phyloP scores from a whole-genome alignment of 208 protist species.

The Trypanosoma vivax region DNA sequence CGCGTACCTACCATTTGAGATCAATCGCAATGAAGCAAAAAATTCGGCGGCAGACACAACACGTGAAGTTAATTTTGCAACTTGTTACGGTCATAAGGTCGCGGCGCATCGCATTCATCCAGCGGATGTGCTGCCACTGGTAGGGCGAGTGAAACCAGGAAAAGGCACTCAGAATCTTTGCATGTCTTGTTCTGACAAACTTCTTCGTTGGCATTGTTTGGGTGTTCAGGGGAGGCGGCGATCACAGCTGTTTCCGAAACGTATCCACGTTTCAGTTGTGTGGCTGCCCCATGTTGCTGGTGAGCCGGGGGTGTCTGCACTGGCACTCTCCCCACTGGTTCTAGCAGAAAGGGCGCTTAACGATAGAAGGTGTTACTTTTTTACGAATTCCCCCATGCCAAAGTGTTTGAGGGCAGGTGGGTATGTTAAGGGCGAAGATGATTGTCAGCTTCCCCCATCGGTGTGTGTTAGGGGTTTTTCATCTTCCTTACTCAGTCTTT shows the following conservation, averaged over 20 bases:
- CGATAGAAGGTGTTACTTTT: constrained; percentile 8
- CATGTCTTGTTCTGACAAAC: constrained; percentile 90
- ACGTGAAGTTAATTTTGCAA: neutral
- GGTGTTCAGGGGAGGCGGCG: constrained; percentile 66
- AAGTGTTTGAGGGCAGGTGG: neutral
- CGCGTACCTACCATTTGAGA: neutral
- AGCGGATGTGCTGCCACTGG: constrained; percentile 16
- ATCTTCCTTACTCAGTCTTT: neutral
- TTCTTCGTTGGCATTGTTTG: constrained; percentile 66
- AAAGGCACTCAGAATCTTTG: constrained; percentile 61
- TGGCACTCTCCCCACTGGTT: neutral
- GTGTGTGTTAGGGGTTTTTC: constrained; percentile 14
- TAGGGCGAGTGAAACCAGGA: constrained; percentile 77
- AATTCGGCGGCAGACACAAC: too few relatives aligned
- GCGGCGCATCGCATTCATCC: constrained; percentile 36
- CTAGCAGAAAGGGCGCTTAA: constrained; percentile 5
- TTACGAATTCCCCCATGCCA: neutral
- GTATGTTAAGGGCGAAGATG: neutral
- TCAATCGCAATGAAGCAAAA: too few relatives aligned
- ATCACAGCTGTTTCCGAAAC: constrained; percentile 24
- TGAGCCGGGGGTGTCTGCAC: neutral
- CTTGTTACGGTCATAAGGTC: constrained; percentile 22
- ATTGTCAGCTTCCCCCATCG: neutral
- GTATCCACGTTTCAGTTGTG: constrained; percentile 43
- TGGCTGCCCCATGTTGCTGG: constrained; percentile 4